These are phyloP conservation scores for Syzygium syzygioides DNA, from an alignment of 441 rosid species.

Conservation along the genomic window DNA sequence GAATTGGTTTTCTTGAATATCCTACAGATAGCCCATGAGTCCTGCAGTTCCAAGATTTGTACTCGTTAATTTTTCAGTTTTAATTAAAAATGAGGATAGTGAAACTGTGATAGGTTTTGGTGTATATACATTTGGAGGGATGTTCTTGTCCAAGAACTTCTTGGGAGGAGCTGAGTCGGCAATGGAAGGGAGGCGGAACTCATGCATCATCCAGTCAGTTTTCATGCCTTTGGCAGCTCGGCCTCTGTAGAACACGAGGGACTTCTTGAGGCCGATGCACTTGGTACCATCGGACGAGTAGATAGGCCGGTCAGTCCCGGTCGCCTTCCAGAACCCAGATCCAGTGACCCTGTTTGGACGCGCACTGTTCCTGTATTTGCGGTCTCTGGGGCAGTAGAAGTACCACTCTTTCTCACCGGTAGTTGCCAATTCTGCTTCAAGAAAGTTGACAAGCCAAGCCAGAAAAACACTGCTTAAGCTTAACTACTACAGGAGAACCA, in stretches of 20 bases:
- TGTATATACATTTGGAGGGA: slow-evolving; percentile 52
- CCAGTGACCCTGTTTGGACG: slow-evolving; percentile 92
- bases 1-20: slow-evolving; percentile 89
- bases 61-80: neutral
- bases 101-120: neutral
- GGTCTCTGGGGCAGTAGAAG: slow-evolving; percentile 84
- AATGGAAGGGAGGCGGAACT: slow-evolving; percentile 76
- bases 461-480: neutral
- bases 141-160: slow-evolving; percentile 50
- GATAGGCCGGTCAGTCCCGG: slow-evolving; percentile 91
- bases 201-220: slow-evolving; percentile 99
- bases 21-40: slow-evolving; percentile 96
- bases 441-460: neutral
- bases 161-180: slow-evolving; percentile 45
- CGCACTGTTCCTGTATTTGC: slow-evolving; percentile 82
- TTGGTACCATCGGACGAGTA: slow-evolving; percentile 63
- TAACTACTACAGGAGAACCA: neutral
- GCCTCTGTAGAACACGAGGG: slow-evolving; percentile 87
- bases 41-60: slow-evolving; percentile 33
- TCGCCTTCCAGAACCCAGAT: slow-evolving; percentile 96
- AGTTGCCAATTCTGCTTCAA: slow-evolving; percentile 45
- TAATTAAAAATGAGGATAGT: neutral
- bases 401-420: slow-evolving; percentile 93
- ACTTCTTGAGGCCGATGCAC: slow-evolving; percentile 90
- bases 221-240: slow-evolving; percentile 92